phyloP scores from a whole-genome alignment of 2,329 filamentous ascomycete genomes.

The Fusarium fracticaudum region DNA sequence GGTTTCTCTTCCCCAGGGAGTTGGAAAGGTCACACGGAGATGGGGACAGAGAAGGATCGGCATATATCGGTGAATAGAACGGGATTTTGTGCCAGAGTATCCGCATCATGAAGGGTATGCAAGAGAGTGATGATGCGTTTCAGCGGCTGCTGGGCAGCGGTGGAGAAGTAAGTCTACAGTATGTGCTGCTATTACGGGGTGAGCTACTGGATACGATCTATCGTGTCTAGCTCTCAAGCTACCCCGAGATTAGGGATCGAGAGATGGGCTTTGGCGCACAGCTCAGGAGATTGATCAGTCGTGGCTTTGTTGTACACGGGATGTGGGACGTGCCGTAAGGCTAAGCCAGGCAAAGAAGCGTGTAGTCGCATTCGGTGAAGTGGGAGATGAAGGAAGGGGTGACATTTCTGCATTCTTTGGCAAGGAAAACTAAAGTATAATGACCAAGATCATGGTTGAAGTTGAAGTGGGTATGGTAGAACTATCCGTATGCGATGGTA shows the following conservation, averaged over 20 bases:
- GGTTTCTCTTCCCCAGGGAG: constrained; percentile 18
- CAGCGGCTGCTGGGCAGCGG: background rate
- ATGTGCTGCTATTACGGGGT: background rate
- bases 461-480: background rate
- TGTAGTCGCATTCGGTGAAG: background rate
- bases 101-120: background rate
- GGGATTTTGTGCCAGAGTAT: constrained; percentile 1
- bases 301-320: constrained; percentile 10
- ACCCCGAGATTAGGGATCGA: constrained; percentile 5
- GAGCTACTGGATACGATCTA: background rate
- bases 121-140: constrained; percentile 3
- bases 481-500: background rate
- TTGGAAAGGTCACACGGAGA: background rate
- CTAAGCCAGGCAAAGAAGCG: constrained; percentile 2
- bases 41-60: constrained; percentile 7
- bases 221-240: background rate
- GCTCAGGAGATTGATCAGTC: constrained; percentile 2
- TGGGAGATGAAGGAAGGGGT: background rate
- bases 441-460: background rate
- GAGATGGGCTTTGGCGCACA: constrained; percentile 16
- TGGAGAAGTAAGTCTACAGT: background rate
- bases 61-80: constrained; percentile 20
- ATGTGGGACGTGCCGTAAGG: constrained; percentile 19
- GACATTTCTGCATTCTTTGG: background rate
- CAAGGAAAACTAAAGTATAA: constrained; percentile 1